A percentile compares a stretch with the other conserved stretches of the same genome.
phyloP scores from a whole-genome alignment of 768 basidiomycete genomes.

The Termitomyces bulborhizus region DNA sequence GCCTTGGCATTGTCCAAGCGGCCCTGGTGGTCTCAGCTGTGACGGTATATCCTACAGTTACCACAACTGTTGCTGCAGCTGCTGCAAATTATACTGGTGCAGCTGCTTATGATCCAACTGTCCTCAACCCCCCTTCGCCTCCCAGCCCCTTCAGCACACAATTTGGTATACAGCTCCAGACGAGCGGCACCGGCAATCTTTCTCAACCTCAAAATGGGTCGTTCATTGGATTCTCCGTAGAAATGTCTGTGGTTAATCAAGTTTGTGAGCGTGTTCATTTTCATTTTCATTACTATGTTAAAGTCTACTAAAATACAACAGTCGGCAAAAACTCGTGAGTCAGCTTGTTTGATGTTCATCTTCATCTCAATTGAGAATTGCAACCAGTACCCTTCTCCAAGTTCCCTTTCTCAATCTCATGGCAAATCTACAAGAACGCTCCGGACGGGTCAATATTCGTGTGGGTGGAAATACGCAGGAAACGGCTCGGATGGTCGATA shows the following conservation, averaged over 20 bases:
- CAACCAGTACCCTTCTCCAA: constrained; percentile 34
- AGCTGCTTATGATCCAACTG: constrained; percentile 47
- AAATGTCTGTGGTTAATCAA: constrained; percentile 56
- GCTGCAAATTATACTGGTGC: constrained; percentile 41
- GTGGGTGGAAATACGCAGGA: constrained; percentile 84
- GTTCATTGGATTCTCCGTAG: constrained; percentile 55
- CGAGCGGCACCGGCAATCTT: constrained; percentile 4
- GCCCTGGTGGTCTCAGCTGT: constrained; percentile 16
- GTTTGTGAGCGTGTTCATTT: constrained; percentile 33
- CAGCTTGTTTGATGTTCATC: neutral
- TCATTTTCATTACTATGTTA: neutral
- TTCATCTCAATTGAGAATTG: neutral
- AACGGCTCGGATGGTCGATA: constrained; percentile 43
- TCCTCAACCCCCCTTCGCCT: constrained; percentile 43
- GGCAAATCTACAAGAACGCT: constrained; percentile 60
- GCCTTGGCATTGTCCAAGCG: constrained; percentile 9
- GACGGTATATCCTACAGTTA: constrained; percentile 28
- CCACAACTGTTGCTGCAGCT: constrained; percentile 18
- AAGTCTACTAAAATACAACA: constrained; percentile 10
- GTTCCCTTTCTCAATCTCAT: constrained; percentile 77
- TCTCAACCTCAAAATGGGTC: constrained; percentile 23
- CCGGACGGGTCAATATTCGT: constrained; percentile 58
- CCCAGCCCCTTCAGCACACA: constrained; percentile 38
- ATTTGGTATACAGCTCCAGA: constrained; percentile 37
- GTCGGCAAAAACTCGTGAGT: constrained; percentile 46